Evolutionary conservation across 2,329 filamentous ascomycete species (phyloP).

Genomic region (Nigrospora sphaerica): DNA sequence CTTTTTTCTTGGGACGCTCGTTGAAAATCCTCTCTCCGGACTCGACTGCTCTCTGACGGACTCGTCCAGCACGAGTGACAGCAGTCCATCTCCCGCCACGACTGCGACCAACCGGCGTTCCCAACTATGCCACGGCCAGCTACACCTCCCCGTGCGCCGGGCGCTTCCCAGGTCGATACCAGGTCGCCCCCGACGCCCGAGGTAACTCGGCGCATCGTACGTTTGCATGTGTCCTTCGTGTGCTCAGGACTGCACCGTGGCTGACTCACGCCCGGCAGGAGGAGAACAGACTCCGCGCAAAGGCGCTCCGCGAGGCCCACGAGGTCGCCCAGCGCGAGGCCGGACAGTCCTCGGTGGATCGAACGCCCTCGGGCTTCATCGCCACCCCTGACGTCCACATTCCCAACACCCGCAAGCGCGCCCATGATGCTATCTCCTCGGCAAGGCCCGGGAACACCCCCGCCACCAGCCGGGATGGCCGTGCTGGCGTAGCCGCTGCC

Average conservation of each 20-base stretch:
- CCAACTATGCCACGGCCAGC: constrained; percentile 36
- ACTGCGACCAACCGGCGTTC: background rate
- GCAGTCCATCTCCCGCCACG: too few relatives aligned
- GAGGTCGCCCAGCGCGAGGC: constrained; percentile 53
- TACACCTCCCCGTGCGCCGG: constrained; percentile 33
- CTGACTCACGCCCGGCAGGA: constrained; percentile 46
- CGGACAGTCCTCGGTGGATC: constrained; percentile 33
- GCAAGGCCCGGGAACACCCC: constrained; percentile 29
- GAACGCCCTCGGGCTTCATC: constrained; percentile 63
- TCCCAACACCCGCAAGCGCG: constrained; percentile 60
- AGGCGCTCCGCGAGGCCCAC: constrained; percentile 71
- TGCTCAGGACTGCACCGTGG: too few relatives aligned
- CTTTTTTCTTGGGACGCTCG: too few relatives aligned
- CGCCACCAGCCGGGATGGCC: constrained; percentile 63
- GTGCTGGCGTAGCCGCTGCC: constrained; percentile 29
- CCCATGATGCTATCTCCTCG: constrained; percentile 56
- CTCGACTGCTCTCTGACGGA: too few relatives aligned
- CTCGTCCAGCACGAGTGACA: too few relatives aligned
- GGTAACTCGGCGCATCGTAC: constrained; percentile 47
- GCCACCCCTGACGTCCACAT: constrained; percentile 57
- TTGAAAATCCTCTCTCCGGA: too few relatives aligned
- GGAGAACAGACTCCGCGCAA: constrained; percentile 80
- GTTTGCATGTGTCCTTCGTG: constrained; percentile 10
- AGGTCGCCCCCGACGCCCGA: constrained; percentile 47
- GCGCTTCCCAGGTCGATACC: constrained; percentile 16